phyloP scores from a whole-genome alignment of 768 basidiomycete species.

The Hortiboletus campestris region DNA sequence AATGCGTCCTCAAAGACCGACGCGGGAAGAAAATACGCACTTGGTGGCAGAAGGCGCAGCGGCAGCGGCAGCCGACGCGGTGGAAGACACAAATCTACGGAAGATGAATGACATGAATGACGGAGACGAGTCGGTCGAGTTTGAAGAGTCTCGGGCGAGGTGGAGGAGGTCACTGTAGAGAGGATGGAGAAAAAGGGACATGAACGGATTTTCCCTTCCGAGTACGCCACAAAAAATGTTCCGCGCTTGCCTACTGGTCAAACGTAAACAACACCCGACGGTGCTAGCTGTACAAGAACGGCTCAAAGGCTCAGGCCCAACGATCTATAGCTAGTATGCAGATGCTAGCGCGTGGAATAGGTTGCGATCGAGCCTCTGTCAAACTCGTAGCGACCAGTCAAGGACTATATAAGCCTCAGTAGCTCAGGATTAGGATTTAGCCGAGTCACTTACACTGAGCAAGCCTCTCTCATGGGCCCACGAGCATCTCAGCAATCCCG shows the following conservation, averaged over 20 bases:
- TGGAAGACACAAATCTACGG: slow-evolving; percentile 50
- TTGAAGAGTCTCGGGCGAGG: slow-evolving; percentile 8
- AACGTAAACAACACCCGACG: neutral
- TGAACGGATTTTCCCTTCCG: neutral
- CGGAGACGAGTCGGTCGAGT: slow-evolving; percentile 12
- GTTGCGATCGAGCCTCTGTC: no score
- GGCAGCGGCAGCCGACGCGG: slow-evolving; percentile 34
- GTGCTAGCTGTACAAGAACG: no score
- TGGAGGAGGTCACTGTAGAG: slow-evolving; percentile 24
- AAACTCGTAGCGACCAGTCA: no score
- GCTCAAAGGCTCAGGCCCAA: no score
- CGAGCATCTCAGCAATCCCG: neutral
- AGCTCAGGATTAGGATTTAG: no score
- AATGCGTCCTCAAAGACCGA: neutral
- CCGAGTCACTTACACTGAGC: no score
- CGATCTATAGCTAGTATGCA: no score
- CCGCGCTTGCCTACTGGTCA: neutral
- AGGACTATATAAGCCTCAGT: no score
- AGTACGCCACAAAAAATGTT: neutral
- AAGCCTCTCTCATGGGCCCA: neutral
- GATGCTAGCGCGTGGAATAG: no score
- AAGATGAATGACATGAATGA: slow-evolving; percentile 49
- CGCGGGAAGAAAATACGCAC: slow-evolving; percentile 2
- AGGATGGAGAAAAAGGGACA: slow-evolving; percentile 25
- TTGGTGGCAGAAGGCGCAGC: slow-evolving; percentile 16